phyloP scores from a whole-genome alignment of 305 asterid genomes.

The Andrographis paniculata region DNA sequence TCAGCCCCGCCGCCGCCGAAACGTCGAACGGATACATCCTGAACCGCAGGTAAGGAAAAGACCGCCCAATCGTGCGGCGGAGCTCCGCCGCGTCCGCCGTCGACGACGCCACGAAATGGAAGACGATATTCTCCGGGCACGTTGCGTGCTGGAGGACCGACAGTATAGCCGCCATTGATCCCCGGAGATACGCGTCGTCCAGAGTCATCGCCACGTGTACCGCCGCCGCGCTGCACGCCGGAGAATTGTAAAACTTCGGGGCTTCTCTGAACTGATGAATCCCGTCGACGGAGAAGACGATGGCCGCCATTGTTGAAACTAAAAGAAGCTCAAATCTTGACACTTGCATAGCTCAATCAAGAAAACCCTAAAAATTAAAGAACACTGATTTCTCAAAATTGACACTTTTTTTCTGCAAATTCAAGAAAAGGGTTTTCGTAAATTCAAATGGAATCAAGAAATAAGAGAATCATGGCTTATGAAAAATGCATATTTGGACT shows the following conservation, averaged over 20 bases:
- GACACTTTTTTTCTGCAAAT: no score
- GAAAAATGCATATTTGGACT: no score
- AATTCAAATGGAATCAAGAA: no score
- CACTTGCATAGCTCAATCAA: no score
- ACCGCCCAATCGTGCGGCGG: slow-evolving; percentile 21
- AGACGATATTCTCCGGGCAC: slow-evolving; percentile 48
- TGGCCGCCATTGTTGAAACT: slow-evolving; percentile 11
- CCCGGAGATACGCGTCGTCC: slow-evolving; percentile 45
- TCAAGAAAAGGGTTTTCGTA: neutral
- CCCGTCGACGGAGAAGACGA: slow-evolving; percentile 15
- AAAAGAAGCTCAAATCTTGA: no score
- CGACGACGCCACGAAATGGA: slow-evolving; percentile 33
- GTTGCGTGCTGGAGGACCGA: slow-evolving; percentile 51
- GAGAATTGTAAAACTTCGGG: slow-evolving; percentile 51
- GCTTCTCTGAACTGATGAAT: slow-evolving; percentile 40
- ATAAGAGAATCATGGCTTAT: no score
- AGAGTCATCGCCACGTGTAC: slow-evolving; percentile 58
- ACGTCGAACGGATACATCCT: slow-evolving; percentile 36
- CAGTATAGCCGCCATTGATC: slow-evolving; percentile 52
- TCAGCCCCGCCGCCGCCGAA: slow-evolving; percentile 36
- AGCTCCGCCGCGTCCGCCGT: slow-evolving; percentile 15
- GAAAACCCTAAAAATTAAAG: no score
- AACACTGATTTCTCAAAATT: no score
- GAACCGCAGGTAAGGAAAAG: slow-evolving; percentile 49
- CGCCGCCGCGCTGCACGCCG: slow-evolving; percentile 21